phyloP scores from a whole-genome alignment of 1,139 yeast species.

The Yamadazyma triangularis region DNA sequence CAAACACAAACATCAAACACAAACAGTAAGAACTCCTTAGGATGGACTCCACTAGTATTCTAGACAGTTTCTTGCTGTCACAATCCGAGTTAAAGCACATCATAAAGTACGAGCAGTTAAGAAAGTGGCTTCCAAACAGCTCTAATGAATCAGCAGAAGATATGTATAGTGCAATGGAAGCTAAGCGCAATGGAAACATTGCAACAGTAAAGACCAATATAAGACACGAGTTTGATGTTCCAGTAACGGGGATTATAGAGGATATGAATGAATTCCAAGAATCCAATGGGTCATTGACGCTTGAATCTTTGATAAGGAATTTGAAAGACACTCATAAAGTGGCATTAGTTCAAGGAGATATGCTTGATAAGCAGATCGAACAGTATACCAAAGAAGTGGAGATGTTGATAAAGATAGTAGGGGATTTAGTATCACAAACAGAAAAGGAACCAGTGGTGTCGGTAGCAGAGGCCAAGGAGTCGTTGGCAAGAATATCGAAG shows the following conservation, averaged over 20 bases:
- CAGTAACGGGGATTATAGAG: slow-evolving; percentile 12
- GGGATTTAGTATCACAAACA: neutral
- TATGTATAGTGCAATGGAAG: too few species aligned
- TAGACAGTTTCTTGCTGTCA: slow-evolving; percentile 8
- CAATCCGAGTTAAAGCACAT: slow-evolving; percentile 7
- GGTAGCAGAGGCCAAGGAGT: neutral
- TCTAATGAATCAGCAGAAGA: too few species aligned
- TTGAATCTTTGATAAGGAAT: neutral
- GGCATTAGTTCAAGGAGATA: neutral
- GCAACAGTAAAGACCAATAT: slow-evolving; percentile 15
- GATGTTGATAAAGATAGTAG: neutral
- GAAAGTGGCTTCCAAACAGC: slow-evolving; percentile 15
- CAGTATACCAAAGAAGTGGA: neutral
- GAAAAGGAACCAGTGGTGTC: neutral
- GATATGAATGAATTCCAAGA: slow-evolving; percentile 4
- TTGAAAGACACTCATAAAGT: neutral
- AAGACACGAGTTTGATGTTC: slow-evolving; percentile 18
- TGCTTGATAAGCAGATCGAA: neutral
- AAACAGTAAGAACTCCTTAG: too few species aligned
- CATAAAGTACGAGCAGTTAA: slow-evolving; percentile 4
- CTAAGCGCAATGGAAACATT: too few species aligned
- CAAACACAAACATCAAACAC: too few species aligned
- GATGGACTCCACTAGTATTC: slow-evolving; percentile 11
- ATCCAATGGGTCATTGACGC: neutral
- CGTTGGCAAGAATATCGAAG: neutral